Conservation (phyloP, 345 rosid genomes). For the Tarenaya hassleriana region DNA sequence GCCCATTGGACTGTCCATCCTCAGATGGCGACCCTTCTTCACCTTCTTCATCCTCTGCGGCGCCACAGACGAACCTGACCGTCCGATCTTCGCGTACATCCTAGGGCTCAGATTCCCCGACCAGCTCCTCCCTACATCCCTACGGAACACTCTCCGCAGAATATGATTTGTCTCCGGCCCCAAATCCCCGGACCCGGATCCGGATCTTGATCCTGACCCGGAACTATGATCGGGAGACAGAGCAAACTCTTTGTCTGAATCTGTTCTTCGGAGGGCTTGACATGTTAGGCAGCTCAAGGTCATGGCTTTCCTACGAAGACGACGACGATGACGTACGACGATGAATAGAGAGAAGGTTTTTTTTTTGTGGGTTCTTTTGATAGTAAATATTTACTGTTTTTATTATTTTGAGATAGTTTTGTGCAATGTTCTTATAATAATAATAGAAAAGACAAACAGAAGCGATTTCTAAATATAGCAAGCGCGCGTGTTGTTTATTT, state of each 20-base stretch:
- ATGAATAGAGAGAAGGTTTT: no score
- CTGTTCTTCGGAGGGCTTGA: slow-evolving; percentile 31
- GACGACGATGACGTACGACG: no score
- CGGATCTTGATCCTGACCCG: slow-evolving; percentile 21
- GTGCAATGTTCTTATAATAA: no score
- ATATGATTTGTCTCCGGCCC: slow-evolving; percentile 10
- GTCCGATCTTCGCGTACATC: slow-evolving; percentile 22
- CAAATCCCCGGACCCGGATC: slow-evolving; percentile 4
- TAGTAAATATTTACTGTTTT: no score
- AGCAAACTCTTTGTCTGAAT: slow-evolving; percentile 21
- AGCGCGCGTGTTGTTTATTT: no score
- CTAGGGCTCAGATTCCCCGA: slow-evolving; percentile 40
- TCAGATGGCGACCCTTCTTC: slow-evolving; percentile 29
- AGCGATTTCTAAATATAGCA: no score
- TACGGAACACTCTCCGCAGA: slow-evolving; percentile 34
- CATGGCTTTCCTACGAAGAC: no score
- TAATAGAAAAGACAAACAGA: no score
- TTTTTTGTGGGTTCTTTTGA: no score
- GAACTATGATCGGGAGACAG: slow-evolving; percentile 12
- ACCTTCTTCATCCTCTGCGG: slow-evolving; percentile 29
- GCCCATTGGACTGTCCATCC: slow-evolving; percentile 29
- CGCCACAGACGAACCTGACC: slow-evolving; percentile 23
- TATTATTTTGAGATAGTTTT: no score
- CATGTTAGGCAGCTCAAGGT: slow-evolving; percentile 57
- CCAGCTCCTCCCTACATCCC: slow-evolving; percentile 22